Evolutionary conservation across 177 flowering plant genomes (phyloP).

Genomic region (Vitis hybrid): DNA sequence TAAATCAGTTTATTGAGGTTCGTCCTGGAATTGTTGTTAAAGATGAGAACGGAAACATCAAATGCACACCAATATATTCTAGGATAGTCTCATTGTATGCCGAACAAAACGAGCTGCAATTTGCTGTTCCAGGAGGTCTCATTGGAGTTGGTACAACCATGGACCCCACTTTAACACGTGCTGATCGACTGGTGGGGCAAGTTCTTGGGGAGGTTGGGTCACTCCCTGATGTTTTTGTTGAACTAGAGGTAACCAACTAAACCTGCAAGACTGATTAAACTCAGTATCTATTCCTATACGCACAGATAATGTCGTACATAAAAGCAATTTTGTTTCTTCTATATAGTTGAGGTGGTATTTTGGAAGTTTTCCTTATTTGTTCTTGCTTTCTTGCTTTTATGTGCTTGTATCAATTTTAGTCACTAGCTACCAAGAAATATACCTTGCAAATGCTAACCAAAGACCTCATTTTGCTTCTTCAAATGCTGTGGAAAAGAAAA

Average conservation of each 20-base stretch:
- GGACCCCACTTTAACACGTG: conserved; percentile 88
- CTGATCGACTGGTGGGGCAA: conserved; percentile 85
- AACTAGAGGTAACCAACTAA: conserved; percentile 60
- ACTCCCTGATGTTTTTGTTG: conserved; percentile 76
- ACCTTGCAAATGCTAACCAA: no score
- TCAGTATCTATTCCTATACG: no score
- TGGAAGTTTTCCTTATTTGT: no score
- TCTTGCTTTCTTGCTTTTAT: no score
- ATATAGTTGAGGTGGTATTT: no score
- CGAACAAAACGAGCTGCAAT: conserved; percentile 82
- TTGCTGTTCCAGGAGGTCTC: conserved; percentile 88
- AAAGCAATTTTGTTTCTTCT: no score
- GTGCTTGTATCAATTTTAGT: no score
- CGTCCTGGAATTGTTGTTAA: conserved; percentile 89
- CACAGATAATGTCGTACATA: no score
- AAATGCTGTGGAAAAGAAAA: no score
- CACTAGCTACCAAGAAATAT: no score
- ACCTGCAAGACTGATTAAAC: no score
- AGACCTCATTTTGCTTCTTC: no score
- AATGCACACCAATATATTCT: conserved; percentile 78
- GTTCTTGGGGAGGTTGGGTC: conserved; percentile 88
- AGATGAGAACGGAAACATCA: conserved; percentile 72
- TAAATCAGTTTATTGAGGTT: conserved; percentile 70
- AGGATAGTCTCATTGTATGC: conserved; percentile 76
- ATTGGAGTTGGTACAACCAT: conserved; percentile 86